A percentile compares a stretch with the other conserved stretches of the same genome.
Evolutionary conservation across 352 stramenopile genomes (phyloP).

Genomic region (Globisporangium carolinianum): DNA sequence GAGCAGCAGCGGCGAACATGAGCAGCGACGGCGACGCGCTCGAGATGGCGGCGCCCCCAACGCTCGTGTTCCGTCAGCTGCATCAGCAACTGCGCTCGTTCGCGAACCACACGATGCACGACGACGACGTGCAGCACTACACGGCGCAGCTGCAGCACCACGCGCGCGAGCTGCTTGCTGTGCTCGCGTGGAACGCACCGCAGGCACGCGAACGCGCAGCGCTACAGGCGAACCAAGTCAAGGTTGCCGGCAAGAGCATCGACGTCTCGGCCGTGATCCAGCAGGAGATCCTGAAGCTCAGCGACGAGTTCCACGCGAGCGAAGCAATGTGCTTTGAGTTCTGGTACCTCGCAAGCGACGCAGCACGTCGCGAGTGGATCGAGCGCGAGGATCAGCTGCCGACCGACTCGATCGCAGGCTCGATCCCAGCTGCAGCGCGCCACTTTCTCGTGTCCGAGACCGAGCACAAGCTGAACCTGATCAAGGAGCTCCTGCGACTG

Average conservation of each 20-base stretch:
- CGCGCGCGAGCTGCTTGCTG: slow-evolving; percentile 33
- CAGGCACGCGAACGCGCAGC: slow-evolving; percentile 43
- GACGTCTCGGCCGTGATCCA: slow-evolving; percentile 76
- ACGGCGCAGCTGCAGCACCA: slow-evolving; percentile 42
- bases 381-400: slow-evolving; percentile 65
- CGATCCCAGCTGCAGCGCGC: slow-evolving; percentile 58
- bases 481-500: slow-evolving; percentile 69
- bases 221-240: slow-evolving; percentile 54
- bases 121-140: slow-evolving; percentile 50
- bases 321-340: slow-evolving; percentile 65
- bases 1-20: neutral
- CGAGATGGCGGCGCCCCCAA: slow-evolving; percentile 44
- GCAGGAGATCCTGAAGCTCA: slow-evolving; percentile 74
- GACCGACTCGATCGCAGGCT: slow-evolving; percentile 29
- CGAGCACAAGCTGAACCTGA: slow-evolving; percentile 64
- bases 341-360: slow-evolving; percentile 75
- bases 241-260: slow-evolving; percentile 54
- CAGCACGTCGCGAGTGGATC: slow-evolving; percentile 55
- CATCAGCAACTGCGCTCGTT: slow-evolving; percentile 67
- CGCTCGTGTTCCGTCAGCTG: slow-evolving; percentile 64
- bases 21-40: slow-evolving; percentile 11
- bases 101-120: slow-evolving; percentile 55
- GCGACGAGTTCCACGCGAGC: slow-evolving; percentile 63
- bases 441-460: slow-evolving; percentile 74
- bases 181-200: slow-evolving; percentile 28